Evolutionary conservation across 2,329 filamentous ascomycete genomes (phyloP).

Genomic region (Rosellinia necatrix): DNA sequence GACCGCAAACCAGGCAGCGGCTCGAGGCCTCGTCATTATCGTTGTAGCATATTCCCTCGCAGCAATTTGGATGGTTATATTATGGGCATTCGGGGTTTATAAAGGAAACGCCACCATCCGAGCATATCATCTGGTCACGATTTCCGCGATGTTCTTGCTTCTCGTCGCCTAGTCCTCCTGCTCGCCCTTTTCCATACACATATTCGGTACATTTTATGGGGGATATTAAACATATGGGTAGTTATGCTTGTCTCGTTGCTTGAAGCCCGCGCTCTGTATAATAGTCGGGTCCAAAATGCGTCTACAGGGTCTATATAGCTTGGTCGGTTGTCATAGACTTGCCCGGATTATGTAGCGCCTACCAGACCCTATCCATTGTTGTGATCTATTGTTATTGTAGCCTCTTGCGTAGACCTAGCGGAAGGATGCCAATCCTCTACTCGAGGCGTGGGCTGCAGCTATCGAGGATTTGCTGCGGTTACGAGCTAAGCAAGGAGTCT

Average conservation of each 20-base stretch:
- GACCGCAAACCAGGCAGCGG: background rate
- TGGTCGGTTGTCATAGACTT: background rate
- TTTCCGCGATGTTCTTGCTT: background rate
- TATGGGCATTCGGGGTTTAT: background rate
- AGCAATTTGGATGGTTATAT: background rate
- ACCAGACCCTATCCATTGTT: background rate
- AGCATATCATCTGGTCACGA: background rate
- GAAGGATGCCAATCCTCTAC: background rate
- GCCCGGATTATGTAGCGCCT: background rate
- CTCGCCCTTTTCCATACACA: conserved; percentile 3
- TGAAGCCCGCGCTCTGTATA: conserved; percentile 2
- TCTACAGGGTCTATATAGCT: conserved; percentile 1
- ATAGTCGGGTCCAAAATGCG: background rate
- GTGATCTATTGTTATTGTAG: background rate
- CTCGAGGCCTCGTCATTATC: background rate
- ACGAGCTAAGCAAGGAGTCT: background rate
- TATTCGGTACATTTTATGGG: conserved; percentile 2
- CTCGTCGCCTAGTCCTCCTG: background rate
- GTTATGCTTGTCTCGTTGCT: conserved; percentile 6
- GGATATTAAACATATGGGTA: background rate
- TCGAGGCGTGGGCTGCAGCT: background rate
- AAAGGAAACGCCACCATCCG: background rate
- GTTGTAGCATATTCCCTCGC: background rate
- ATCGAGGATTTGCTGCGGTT: background rate
- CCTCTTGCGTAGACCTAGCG: background rate